A percentile compares a stretch with the other conserved stretches of the same genome.
These are phyloP conservation scores for Phytomonas sp. DNA, from an alignment of 208 protist species.

Conservation along the genomic window DNA sequence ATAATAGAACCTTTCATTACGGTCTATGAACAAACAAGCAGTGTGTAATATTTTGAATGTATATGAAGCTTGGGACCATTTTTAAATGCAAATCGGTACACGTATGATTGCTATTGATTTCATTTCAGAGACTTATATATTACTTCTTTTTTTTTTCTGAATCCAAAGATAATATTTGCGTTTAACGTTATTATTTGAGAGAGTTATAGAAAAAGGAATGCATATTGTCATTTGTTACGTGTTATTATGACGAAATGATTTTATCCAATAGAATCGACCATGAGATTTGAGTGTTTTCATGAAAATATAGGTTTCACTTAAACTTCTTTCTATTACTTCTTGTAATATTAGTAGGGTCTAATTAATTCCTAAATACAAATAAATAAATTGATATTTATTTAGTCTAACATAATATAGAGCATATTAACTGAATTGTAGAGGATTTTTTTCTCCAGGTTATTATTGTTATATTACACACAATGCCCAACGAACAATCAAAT, in stretches of 20 bases:
- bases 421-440: background rate
- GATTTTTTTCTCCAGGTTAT: background rate
- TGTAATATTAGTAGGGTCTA: background rate
- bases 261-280: background rate
- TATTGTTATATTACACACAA: slow-evolving; percentile 1
- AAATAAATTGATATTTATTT: slow-evolving; percentile 15
- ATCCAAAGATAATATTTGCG: background rate
- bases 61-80: background rate
- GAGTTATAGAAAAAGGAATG: background rate
- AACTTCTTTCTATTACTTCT: slow-evolving; percentile 12
- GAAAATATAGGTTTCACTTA: background rate
- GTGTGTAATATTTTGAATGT: background rate
- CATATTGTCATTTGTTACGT: background rate
- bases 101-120: background rate
- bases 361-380: slow-evolving; percentile 15
- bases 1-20: background rate
- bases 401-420: background rate
- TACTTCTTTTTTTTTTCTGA: background rate
- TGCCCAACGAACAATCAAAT: background rate
- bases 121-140: background rate
- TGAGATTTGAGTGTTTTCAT: background rate
- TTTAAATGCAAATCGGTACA: background rate
- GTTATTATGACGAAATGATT: background rate
- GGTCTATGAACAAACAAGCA: background rate
- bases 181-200: background rate